Evolutionary conservation across 768 basidiomycete genomes (phyloP), one percentile per base, ranked within the genome.

Genomic region (Rubroboletus pulcherrimus): DNA sequence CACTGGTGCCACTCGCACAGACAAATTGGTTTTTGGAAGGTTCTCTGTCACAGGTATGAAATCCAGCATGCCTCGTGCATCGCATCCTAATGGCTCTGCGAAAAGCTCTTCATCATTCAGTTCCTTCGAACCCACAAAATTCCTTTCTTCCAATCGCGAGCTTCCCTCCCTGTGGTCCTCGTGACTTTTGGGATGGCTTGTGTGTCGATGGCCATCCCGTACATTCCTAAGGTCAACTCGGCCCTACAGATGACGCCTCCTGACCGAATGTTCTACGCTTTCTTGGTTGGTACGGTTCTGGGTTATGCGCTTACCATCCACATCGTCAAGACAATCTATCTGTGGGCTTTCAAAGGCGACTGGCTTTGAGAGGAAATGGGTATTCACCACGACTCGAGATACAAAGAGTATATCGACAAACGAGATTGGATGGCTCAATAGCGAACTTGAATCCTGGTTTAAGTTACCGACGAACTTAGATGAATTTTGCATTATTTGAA

Each of bases 11-110:
- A 21, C 70, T 63, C 3, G 71, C 73, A 14, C 73, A 74, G 51
- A 72, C 73, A 15, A 61, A 73, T 54, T 73, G 71, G 71, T 73
- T 73, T 51, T 61, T 73, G 35, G 71, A 73, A 51, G 73, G 71
- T 12, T 70, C 73, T 37, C 41, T 73, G 47, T 73, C 71, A 5
- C 71, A 74, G 65, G 73, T 73, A 61, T 43, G 55, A 26, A n/a
- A 40, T 29, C n/a, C 12, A 11, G 8, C 9, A 12, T 44, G 4
- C 11, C 5, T 15, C 10, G 19, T 21, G 31, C 10, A 11, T 24
- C 7, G 4, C 11, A 30, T 40, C 8, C 42, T 61, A 14, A 63
- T n/a, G 11, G 5, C 30, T 34, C 17, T 11, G 24, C 40, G 12
- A 45, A 59, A 49, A 70, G 69, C 64, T 70, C 38, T 70, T 70